Percentiles rank a stretch among this genome's conserved stretches.
Evolutionary conservation across 345 rosid genomes (phyloP).

Genomic region (Brassica carinata): DNA sequence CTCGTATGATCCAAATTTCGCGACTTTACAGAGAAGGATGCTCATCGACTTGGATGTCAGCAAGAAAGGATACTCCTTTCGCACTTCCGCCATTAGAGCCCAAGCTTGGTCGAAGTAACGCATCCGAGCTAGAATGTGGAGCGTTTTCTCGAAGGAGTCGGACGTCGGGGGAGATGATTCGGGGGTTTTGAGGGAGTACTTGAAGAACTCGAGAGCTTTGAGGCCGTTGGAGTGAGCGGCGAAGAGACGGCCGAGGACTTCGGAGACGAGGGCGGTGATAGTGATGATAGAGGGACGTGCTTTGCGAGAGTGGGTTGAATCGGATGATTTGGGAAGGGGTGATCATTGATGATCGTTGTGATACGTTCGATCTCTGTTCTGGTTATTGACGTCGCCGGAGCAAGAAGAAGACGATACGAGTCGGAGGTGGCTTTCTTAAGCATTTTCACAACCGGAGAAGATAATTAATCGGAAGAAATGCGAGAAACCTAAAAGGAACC

Average conservation of each 20-base stretch:
- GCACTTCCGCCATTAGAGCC: constrained; percentile 65
- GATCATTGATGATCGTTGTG: constrained; percentile 68
- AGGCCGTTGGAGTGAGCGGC: constrained; percentile 87
- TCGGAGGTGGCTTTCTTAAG: constrained; percentile 24
- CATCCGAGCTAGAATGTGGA: constrained; percentile 82
- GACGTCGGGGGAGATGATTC: constrained; percentile 47
- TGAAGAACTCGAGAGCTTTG: constrained; percentile 85
- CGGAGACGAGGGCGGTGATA: constrained; percentile 56
- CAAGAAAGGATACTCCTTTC: constrained; percentile 46
- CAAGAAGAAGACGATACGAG: constrained; percentile 31
- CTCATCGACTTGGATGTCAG: constrained; percentile 79
- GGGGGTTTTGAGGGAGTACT: constrained; percentile 43
- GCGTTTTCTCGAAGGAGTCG: constrained; percentile 77
- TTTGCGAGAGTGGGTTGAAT: constrained; percentile 53
- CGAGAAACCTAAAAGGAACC: background rate
- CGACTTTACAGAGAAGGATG: constrained; percentile 68
- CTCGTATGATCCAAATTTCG: constrained; percentile 66
- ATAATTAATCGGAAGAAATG: background rate
- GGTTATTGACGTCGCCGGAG: constrained; percentile 20
- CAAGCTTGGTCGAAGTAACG: constrained; percentile 86
- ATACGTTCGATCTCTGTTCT: constrained; percentile 50
- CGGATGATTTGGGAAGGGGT: constrained; percentile 66
- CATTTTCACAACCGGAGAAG: background rate
- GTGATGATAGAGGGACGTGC: constrained; percentile 42
- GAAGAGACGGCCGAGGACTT: constrained; percentile 82